Evolutionary conservation across 1,284 basidiomycete genomes (phyloP).

Genomic region (Megacollybia platyphylla): DNA sequence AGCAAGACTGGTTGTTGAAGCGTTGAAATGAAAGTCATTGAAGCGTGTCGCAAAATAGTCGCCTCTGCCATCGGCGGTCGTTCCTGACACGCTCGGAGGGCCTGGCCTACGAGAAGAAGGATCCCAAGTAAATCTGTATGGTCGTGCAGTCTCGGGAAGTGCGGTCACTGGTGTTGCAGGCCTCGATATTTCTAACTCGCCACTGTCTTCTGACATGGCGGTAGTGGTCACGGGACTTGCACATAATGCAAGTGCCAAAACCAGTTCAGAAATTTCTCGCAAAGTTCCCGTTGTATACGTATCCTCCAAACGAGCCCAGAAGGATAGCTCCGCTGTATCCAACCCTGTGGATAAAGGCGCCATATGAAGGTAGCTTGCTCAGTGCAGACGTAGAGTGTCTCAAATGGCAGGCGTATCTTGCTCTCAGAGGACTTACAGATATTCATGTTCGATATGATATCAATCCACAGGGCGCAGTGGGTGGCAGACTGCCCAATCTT

Average conservation of each 20-base stretch:
- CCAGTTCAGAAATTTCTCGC: conserved; percentile 36
- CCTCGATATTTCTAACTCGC: no score
- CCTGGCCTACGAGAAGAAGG: conserved; percentile 35
- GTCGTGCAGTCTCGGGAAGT: not conserved
- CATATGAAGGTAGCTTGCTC: conserved; percentile 25
- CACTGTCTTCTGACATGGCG: conserved; percentile 1
- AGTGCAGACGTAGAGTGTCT: conserved; percentile 71
- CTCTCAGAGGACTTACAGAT: conserved; percentile 43
- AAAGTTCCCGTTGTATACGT: conserved; percentile 34
- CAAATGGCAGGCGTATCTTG: conserved; percentile 76
- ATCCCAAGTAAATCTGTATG: conserved; percentile 50
- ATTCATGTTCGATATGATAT: conserved; percentile 55
- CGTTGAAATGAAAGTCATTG: conserved; percentile 19
- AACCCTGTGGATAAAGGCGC: conserved; percentile 56
- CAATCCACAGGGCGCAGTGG: conserved; percentile 50
- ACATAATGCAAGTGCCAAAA: conserved; percentile 16
- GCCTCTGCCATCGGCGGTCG: conserved; percentile 43
- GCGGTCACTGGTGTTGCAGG: not conserved
- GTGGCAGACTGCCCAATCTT: conserved; percentile 53
- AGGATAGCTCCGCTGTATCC: conserved; percentile 20
- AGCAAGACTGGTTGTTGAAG: conserved; percentile 24
- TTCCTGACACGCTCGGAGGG: conserved; percentile 54
- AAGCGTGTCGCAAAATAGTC: conserved; percentile 32
- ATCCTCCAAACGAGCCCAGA: conserved; percentile 23
- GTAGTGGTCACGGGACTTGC: not conserved